Conservation (phyloP, 1,284 basidiomycete species). For the Caloboletus inedulis region DNA sequence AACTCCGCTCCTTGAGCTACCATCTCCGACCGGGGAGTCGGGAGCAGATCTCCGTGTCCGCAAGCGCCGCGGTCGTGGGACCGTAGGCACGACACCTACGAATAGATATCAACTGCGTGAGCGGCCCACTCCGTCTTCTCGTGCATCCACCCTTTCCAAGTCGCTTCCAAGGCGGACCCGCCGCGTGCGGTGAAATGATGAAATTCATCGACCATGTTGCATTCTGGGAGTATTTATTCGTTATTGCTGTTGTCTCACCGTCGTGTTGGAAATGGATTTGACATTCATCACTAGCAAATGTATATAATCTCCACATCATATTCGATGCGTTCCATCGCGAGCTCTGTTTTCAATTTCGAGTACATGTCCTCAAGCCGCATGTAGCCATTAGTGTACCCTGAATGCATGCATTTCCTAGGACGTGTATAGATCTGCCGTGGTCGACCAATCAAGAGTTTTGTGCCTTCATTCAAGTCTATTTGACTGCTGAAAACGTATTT, state of each 20-base stretch:
- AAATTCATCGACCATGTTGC: background rate
- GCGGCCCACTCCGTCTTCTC: slow-evolving; percentile 22
- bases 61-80: slow-evolving; percentile 14
- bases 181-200: slow-evolving; percentile 13
- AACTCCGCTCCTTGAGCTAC: slow-evolving; percentile 11
- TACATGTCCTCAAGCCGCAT: slow-evolving; percentile 1
- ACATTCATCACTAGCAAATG: slow-evolving; percentile 11
- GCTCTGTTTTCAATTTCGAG: background rate
- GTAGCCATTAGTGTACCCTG: slow-evolving; percentile 16
- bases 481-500: background rate
- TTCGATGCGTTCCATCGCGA: background rate
- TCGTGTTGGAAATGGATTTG: slow-evolving; percentile 7
- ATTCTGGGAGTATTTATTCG: slow-evolving; percentile 26
- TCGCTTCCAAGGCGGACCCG: slow-evolving; percentile 18
- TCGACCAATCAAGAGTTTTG: background rate
- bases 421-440: slow-evolving; percentile 1
- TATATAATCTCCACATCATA: slow-evolving; percentile 3
- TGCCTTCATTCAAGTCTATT: background rate
- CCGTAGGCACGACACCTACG: slow-evolving; percentile 4
- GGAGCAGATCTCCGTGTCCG: slow-evolving; percentile 4
- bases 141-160: slow-evolving; percentile 12
- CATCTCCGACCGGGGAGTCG: slow-evolving; percentile 10
- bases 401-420: background rate
- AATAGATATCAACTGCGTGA: slow-evolving; percentile 32
- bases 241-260: slow-evolving; percentile 32